These are phyloP conservation scores for Geum urbanum DNA, from an alignment of 306 rosid genomes.

Conservation along the genomic window DNA sequence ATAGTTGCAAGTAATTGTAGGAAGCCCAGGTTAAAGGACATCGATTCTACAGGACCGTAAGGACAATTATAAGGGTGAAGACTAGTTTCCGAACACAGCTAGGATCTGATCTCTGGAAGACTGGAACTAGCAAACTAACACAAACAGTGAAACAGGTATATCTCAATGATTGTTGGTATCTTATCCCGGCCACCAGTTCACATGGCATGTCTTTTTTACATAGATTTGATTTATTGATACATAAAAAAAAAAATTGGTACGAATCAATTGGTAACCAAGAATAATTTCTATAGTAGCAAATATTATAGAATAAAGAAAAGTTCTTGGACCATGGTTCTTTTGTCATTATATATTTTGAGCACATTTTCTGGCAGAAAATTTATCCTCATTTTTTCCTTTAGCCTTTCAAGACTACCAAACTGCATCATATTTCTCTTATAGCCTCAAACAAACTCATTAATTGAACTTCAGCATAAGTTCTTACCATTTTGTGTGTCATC, in stretches of 20 bases:
- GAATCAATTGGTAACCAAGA: not conserved
- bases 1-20: not conserved
- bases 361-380: not conserved
- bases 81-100: conserved; percentile 10
- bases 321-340: not conserved
- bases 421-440: not conserved
- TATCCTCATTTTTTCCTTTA: not conserved
- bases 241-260: not conserved
- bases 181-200: conserved; percentile 23
- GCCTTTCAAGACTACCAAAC: not conserved
- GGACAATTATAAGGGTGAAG: not conserved
- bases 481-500: not conserved
- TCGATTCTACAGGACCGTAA: not conserved
- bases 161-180: conserved; percentile 4
- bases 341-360: not conserved
- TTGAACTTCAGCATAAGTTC: not conserved
- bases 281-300: conserved; percentile 5
- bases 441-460: not conserved
- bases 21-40: conserved; percentile 14
- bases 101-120: not conserved
- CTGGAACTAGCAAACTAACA: not conserved
- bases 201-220: conserved; percentile 32
- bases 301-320: not conserved
- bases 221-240: conserved; percentile 13
- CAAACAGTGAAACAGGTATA: not conserved